phyloP scores from a whole-genome alignment of 1,284 basidiomycete genomes.

The Serendipita sp. region DNA sequence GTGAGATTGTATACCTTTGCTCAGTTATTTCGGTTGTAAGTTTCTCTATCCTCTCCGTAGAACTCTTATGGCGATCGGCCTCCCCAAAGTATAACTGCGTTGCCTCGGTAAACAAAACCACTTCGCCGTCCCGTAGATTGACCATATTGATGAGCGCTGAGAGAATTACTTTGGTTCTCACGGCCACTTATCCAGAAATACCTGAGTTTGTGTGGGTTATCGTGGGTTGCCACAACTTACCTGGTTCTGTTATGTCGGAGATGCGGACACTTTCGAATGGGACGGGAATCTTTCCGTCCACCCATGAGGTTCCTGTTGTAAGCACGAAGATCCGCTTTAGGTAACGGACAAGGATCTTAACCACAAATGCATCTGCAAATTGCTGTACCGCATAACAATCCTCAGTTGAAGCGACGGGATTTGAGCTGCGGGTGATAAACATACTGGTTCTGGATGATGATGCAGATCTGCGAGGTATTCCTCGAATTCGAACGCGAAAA shows the following conservation, averaged over 20 bases:
- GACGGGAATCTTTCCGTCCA: not conserved
- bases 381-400: not conserved
- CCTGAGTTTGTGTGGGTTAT: not conserved
- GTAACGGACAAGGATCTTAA: not conserved
- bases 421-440: not conserved
- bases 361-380: not conserved
- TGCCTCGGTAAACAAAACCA: not conserved
- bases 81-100: not conserved
- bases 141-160: not conserved
- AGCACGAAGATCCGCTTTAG: not conserved
- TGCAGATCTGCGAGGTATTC: not conserved
- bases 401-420: not conserved
- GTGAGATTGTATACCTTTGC: not conserved
- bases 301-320: constrained; percentile 1
- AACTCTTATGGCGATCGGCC: not conserved
- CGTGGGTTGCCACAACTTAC: not conserved
- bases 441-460: constrained; percentile 1
- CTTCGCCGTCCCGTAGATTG: constrained; percentile 1
- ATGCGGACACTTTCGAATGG: constrained; percentile 1
- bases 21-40: not conserved
- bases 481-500: constrained; percentile 2
- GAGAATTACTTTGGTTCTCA: not conserved
- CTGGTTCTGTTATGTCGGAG: constrained; percentile 3
- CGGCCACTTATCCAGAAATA: not conserved
- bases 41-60: not conserved